phyloP scores from a whole-genome alignment of 2,329 filamentous ascomycete species.

The Neurospora crassa region DNA sequence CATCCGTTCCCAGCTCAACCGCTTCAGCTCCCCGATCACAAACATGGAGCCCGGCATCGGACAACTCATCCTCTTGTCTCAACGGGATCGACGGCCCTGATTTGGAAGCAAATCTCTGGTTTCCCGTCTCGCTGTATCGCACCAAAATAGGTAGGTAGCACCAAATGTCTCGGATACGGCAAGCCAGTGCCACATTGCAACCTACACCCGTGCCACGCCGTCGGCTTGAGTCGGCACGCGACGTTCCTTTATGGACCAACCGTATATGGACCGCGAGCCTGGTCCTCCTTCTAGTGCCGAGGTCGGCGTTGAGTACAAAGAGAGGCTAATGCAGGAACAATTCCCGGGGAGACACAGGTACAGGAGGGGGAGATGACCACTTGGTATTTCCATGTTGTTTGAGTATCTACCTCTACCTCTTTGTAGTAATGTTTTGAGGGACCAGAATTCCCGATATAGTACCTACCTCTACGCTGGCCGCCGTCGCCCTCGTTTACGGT shows the following conservation, averaged over 20 bases:
- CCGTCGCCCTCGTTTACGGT: background rate
- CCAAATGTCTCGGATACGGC: background rate
- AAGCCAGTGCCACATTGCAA: background rate
- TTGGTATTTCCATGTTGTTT: background rate
- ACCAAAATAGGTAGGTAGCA: background rate
- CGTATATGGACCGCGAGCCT: background rate
- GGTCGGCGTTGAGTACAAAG: background rate
- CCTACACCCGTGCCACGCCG: background rate
- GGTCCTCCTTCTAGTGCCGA: background rate
- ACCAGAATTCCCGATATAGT: background rate
- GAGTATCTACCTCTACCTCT: background rate
- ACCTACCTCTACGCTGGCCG: too few relatives aligned
- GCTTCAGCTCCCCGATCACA: background rate
- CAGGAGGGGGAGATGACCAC: background rate
- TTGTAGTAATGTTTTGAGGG: background rate
- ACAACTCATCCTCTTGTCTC: background rate
- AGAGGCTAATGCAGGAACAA: background rate
- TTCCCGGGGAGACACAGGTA: background rate
- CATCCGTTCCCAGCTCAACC: background rate
- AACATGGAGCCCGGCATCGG: background rate
- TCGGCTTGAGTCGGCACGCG: background rate
- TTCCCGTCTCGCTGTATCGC: background rate
- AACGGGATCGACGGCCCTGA: background rate
- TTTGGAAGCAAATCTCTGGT: background rate
- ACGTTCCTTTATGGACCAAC: background rate